Evolutionary conservation across 345 rosid species (phyloP).

Genomic region (Brassica cretica): DNA sequence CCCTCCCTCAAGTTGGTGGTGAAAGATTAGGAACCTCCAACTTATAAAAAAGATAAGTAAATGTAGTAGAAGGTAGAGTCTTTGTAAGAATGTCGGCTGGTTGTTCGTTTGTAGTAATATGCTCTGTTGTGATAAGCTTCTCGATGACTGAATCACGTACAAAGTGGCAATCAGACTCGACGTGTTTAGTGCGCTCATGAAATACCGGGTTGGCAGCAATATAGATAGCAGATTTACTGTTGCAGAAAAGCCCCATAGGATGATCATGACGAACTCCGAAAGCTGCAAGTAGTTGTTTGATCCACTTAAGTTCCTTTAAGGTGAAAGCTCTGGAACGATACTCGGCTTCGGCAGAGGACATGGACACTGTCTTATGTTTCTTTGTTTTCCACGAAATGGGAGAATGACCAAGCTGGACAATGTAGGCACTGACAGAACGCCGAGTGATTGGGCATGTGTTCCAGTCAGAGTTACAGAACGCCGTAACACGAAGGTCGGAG

Average conservation of each 20-base stretch:
- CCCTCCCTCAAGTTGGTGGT: neutral
- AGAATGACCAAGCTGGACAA: neutral
- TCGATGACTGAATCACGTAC: neutral
- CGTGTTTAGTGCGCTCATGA: neutral
- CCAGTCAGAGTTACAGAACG: neutral
- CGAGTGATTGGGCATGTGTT: neutral
- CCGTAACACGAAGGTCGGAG: neutral
- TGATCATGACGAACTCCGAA: neutral
- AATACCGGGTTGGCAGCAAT: neutral
- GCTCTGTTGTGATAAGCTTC: neutral
- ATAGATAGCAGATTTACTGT: neutral
- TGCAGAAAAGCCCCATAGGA: neutral
- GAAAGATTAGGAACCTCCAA: neutral
- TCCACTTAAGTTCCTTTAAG: neutral
- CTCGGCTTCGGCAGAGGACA: neutral
- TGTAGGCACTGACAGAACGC: neutral
- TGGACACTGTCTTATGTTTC: neutral
- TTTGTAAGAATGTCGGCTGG: neutral
- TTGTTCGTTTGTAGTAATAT: neutral
- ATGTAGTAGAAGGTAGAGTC: neutral
- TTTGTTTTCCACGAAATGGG: neutral
- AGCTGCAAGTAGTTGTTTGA: neutral
- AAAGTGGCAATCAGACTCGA: neutral
- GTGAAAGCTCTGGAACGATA: neutral
- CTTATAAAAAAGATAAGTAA: neutral